Base-by-base conservation (phyloP, 2,329 filamentous ascomycete species). In the Penicillium sp. region DNA sequence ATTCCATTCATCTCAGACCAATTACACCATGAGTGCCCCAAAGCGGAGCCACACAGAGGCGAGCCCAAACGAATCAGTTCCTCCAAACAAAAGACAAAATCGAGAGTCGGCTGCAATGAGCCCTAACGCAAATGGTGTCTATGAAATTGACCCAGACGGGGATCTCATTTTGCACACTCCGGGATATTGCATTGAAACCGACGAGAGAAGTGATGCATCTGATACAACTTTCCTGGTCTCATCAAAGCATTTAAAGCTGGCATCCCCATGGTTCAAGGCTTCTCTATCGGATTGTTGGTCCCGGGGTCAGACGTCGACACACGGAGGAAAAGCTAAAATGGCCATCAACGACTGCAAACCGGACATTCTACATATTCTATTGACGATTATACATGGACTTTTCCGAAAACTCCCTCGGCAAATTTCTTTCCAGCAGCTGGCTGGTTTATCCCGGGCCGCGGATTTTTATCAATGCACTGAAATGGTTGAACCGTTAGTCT, bases 381-480 rank as follows among this genome's bases (percentile, higher is more conserved):
- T 55, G 11, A 43, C 40, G 3, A 44, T 52, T 21, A 51, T 55
- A 2, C 53, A 55, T 36, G 43, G 38, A 18, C 34, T 38, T n/a
- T 24, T 13, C 13, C 21, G 29, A 14, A 11, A 32, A 10, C 38
- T 55, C 24, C 53, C 53, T 42, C n/a, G 8, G 11, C 2, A 13
- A n/a, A 31, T 55, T 9, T 34, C 9, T 13, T 39, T 51, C 10
- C 29, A 55, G 11, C 13, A 14, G 14, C 10, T 55, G n/a, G 39
- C 32, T 4, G 44, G 43, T 7, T 27, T 55, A 14, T 43, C 48
- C 4, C 13, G 48, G 3, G 14, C 43, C n/a, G 34, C 47, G 13
- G 53, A 55, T 16, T 55, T 47, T 27, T 51, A 52, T 22, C 34
- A 55, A 40, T 55, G 47, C 38, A 48, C 32, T 7, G 48, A 55